These are phyloP conservation scores for Candida sojae DNA, from an alignment of 1,139 yeast genomes.

Conservation along the genomic window DNA sequence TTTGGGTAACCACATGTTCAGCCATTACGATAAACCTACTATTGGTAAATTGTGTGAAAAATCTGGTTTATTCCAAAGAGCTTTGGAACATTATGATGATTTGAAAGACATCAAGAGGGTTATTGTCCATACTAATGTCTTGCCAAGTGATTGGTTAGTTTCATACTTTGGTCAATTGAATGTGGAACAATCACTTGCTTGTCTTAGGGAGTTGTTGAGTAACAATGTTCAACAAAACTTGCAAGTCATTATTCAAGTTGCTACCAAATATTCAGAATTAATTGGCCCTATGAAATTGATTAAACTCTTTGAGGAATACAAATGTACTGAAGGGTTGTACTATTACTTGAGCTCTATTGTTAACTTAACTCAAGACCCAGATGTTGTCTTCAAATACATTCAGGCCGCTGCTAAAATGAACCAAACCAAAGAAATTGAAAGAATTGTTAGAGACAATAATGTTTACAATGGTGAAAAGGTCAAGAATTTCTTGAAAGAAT, in stretches of 20 bases:
- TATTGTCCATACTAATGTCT: slow-evolving; percentile 79
- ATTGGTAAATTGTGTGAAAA: slow-evolving; percentile 92
- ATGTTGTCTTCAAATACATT: slow-evolving; percentile 93
- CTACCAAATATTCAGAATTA: slow-evolving; percentile 92
- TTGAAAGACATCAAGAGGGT: slow-evolving; percentile 95
- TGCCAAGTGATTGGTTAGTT: slow-evolving; percentile 94
- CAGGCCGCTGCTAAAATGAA: slow-evolving; percentile 91
- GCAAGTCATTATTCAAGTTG: slow-evolving; percentile 94
- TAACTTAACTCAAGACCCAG: slow-evolving; percentile 90
- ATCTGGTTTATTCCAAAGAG: slow-evolving; percentile 92
- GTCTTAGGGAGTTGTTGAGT: slow-evolving; percentile 83
- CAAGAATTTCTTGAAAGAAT: slow-evolving; percentile 93
- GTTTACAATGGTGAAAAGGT: slow-evolving; percentile 97
- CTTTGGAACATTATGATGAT: slow-evolving; percentile 93
- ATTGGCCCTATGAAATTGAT: slow-evolving; percentile 85
- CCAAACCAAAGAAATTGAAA: slow-evolving; percentile 91
- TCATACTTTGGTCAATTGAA: slow-evolving; percentile 90
- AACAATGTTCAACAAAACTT: slow-evolving; percentile 83
- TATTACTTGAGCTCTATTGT: slow-evolving; percentile 92
- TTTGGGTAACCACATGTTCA: slow-evolving; percentile 92
- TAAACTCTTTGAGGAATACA: slow-evolving; percentile 89
- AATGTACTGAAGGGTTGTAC: slow-evolving; percentile 90
- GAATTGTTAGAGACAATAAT: slow-evolving; percentile 91
- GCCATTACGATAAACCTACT: slow-evolving; percentile 92
- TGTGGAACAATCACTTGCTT: slow-evolving; percentile 89